Evolutionary conservation across 2,329 filamentous ascomycete genomes (phyloP), one percentile per base, ranked within the genome.

Genomic region (Diaporthe citrichinensis): DNA sequence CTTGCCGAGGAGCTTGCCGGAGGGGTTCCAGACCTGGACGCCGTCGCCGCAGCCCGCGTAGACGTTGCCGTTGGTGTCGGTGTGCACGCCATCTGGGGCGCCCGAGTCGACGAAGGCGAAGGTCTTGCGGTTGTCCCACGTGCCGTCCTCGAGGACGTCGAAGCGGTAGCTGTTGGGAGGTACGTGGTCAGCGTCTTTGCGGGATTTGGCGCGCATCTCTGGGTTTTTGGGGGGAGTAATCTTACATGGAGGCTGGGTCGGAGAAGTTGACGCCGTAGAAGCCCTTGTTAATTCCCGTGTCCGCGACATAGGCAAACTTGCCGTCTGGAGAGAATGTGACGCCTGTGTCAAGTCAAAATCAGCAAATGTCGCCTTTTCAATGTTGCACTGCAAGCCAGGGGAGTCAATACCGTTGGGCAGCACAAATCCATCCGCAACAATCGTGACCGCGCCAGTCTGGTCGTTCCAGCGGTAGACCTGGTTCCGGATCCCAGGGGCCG

Each of bases 381-480:
- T 39, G 17, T 23, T 3, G 25, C 20, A 25, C 5, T 31, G 7
- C 1, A 41, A 9, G 12, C 36, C 10, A n/a, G 10, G 12, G 10
- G 58, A 23, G 4, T 46, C 6, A 79, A 65, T 76, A 85, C 85
- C 91, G 76, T 92, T 92, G 0, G 89, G 89, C 46, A 87, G 83
- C 0, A 80, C 84, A 72, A 92, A 90, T 0, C 86, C 90, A 78
- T 92, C 91, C 0, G 90, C 90, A 4, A 90, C 90, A 0, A 88
- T 87, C 1, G 86, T 85, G 5, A 92, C 82, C 1, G 88, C 87
- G 0, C 88, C 88, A 0, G 87, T 91, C 0, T 76, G 78, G 1
- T 87, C 86, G 59, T 90, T 86, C 61, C 88, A 88, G 2, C 90
- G 86, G 80, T 92, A 93, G 0, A 92, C 89, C 78, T 92, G 91